A percentile compares a stretch with the other conserved stretches of the same genome.
These are phyloP conservation scores for Warburgia ugandensis DNA, from an alignment of 164 flowering plant genomes.

Conservation along the genomic window DNA sequence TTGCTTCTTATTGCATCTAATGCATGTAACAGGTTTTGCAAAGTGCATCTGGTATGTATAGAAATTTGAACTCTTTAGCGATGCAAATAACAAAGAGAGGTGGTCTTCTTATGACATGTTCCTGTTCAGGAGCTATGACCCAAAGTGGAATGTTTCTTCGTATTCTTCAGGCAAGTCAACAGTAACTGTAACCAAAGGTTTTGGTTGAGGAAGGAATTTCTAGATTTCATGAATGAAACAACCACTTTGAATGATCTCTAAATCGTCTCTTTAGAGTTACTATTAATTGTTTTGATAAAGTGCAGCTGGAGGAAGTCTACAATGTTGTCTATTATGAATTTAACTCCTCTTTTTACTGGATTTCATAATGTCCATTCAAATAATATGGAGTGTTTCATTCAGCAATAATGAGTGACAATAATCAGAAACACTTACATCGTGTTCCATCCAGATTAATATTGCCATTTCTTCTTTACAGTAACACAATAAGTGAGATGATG, in stretches of 20 bases:
- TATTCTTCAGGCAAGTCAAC: constrained; percentile 66
- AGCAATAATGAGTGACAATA: neutral
- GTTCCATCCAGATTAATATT: neutral
- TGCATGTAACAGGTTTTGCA: constrained; percentile 53
- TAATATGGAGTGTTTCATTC: neutral
- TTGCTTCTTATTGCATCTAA: constrained; percentile 4
- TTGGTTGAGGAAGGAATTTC: neutral
- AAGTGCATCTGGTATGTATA: constrained; percentile 87
- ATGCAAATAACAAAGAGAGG: constrained; percentile 77
- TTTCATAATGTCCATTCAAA: neutral
- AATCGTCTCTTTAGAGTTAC: neutral
- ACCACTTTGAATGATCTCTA: neutral
- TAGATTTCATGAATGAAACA: neutral
- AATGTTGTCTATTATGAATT: too few relatives aligned
- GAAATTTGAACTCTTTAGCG: constrained; percentile 76
- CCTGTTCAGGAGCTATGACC: constrained; percentile 98
- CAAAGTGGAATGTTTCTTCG: constrained; percentile 83
- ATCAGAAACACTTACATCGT: too few relatives aligned
- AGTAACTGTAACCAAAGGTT: neutral
- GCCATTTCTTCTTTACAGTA: neutral
- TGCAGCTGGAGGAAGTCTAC: too few relatives aligned
- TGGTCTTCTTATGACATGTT: constrained; percentile 97
- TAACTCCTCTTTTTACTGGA: too few relatives aligned
- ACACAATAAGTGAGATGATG: neutral
- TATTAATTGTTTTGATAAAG: neutral